Percentiles rank a stretch among this genome's conserved stretches.
Evolutionary conservation across 495 filamentous ascomycete genomes (phyloP).

Genomic region (Tuber brumale): DNA sequence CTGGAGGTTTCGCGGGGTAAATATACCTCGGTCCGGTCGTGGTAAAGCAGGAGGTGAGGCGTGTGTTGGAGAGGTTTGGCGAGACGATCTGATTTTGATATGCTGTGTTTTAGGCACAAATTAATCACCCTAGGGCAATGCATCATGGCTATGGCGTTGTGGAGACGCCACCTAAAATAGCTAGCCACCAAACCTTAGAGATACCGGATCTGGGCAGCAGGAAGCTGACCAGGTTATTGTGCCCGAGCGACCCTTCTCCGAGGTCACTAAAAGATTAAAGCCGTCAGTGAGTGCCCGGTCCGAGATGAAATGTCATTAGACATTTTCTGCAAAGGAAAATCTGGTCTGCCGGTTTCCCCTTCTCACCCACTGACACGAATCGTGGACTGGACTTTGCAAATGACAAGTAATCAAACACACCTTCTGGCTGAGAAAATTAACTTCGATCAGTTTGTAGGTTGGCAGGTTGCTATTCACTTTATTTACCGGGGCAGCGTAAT

Average conservation of each 20-base stretch:
- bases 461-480: constrained; percentile 31
- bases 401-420: too few species aligned
- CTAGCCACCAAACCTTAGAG: background rate
- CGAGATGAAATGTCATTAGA: too few species aligned
- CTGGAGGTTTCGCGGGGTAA: too few species aligned
- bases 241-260: constrained; percentile 30
- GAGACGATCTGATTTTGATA: constrained; percentile 61
- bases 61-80: constrained; percentile 52
- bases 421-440: too few species aligned
- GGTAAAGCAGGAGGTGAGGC: constrained; percentile 58
- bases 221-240: constrained; percentile 34
- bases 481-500: background rate
- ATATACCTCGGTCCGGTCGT: constrained; percentile 51
- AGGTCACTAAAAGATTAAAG: constrained; percentile 28
- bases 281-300: too few species aligned
- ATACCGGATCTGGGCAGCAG: constrained; percentile 5
- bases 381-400: too few species aligned
- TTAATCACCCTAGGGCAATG: constrained; percentile 61
- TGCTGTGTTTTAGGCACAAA: constrained; percentile 67
- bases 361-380: too few species aligned
- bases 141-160: constrained; percentile 48
- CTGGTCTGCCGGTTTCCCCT: too few species aligned
- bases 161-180: constrained; percentile 33
- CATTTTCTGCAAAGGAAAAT: too few species aligned
- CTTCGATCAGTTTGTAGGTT: too few species aligned